Evolutionary conservation across 169 alveolate species (phyloP), one percentile per base, ranked within the genome.

Genomic region (Plasmodium vivax): DNA sequence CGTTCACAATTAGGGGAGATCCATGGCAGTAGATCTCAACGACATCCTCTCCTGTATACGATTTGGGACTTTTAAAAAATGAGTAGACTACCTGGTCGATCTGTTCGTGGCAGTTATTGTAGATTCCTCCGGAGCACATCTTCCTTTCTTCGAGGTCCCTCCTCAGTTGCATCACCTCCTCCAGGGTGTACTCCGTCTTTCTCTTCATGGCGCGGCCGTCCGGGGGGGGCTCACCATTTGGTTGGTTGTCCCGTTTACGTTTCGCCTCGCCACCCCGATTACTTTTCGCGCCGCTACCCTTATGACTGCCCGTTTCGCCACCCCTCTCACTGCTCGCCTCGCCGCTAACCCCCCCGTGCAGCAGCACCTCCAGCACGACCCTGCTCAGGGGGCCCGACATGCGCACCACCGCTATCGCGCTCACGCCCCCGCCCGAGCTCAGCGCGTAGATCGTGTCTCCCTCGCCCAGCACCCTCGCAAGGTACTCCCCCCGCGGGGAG

Each of bases 1-100:
- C 96, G 10, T 88, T 71, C 6, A 96, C 92, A 32, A 96, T 85
- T 16, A 95, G 94, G 16, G 90, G 92, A 85, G 95, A 95, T 7
- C 97, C 97, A 87, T 96, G 97, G 16, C 97, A 95, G 47, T 96
- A 96, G 7, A 96, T 85, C 47, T 96, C 97, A n/a, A 96, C 96
- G 0, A 95, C 95, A n/a, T 96, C 97, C 32, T 96, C 97, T n/a
- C 97, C 97, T 93, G 97, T 96, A 56, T 79, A 96, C 9, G 97
- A 96, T 30, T 95, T 94, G 27, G 97, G 97, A 14, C 71, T 34
- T n/a, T 85, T 74, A 74, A 85, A 85, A 51, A 45, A 85, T 9
- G 80, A 32, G 23, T 45, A 85, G 45, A 85, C 47, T 19, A 85
- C 10, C 27, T 74, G 47, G 5, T 85, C 93, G 38, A 85, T 85